phyloP scores from a whole-genome alignment of 2,329 filamentous ascomycete genomes.

The Colletotrichum lindemuthianum region DNA sequence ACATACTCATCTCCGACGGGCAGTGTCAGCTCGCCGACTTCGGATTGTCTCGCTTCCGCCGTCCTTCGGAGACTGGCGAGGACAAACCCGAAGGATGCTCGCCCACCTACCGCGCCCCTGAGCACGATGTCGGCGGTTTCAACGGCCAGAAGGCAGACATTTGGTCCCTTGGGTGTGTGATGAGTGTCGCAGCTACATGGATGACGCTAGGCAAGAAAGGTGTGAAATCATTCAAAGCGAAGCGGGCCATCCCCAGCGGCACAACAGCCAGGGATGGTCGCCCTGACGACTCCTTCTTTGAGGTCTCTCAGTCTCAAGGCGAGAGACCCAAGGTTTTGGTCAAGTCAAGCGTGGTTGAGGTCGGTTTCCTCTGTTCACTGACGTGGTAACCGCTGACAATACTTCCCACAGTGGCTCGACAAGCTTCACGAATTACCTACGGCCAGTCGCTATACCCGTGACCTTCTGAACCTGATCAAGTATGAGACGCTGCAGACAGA shows the following conservation, averaged over 20 bases:
- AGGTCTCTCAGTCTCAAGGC: neutral
- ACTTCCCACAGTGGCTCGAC: constrained; percentile 4
- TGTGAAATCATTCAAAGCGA: neutral
- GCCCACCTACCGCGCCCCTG: constrained; percentile 18
- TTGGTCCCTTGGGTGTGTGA: constrained; percentile 15
- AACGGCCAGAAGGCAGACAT: constrained; percentile 17
- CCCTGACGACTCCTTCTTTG: constrained; percentile 8
- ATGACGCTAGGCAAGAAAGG: constrained; percentile 12
- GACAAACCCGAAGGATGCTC: neutral
- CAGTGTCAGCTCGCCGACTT: constrained; percentile 6
- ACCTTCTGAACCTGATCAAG: constrained; percentile 2
- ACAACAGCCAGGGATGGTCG: neutral
- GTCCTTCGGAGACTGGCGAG: neutral
- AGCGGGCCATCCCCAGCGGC: neutral
- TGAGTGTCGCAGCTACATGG: constrained; percentile 24
- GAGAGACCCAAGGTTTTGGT: neutral
- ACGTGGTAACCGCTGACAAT: too few species aligned
- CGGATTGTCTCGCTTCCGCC: constrained; percentile 5
- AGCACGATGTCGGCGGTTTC: neutral
- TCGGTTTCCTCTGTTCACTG: neutral
- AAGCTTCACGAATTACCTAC: neutral
- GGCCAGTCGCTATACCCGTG: neutral
- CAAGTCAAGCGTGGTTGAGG: constrained; percentile 5
- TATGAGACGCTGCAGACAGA: constrained; percentile 7
- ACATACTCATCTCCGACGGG: constrained; percentile 6